Evolutionary conservation across 768 basidiomycete species (phyloP), one percentile per base, ranked within the genome.

Genomic region (Suillus weaverae): DNA sequence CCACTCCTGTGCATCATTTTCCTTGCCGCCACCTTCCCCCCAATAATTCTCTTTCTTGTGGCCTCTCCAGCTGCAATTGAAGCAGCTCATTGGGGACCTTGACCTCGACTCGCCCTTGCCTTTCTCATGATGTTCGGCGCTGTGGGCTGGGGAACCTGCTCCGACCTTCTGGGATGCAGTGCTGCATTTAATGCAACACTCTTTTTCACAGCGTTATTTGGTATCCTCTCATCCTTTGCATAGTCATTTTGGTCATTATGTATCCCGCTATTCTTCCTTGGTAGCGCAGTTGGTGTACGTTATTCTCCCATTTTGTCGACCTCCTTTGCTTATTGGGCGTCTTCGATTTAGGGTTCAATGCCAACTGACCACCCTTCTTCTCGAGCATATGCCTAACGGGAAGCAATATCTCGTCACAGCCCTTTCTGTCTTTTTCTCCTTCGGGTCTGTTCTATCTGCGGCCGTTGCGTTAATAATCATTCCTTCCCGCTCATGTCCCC

Each of bases 61-160:
- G n/a, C n/a, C n/a, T n/a, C n/a, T n/a, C n/a, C n/a, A n/a, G n/a
- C n/a, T n/a, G n/a, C n/a, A n/a, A n/a, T n/a, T n/a, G n/a, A n/a
- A n/a, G n/a, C n/a, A n/a, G n/a, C n/a, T n/a, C n/a, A n/a, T n/a
- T n/a, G n/a, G n/a, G n/a, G n/a, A n/a, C n/a, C n/a, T n/a, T n/a
- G n/a, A n/a, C n/a, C n/a, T n/a, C n/a, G n/a, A n/a, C n/a, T n/a
- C n/a, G n/a, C n/a, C n/a, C n/a, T n/a, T n/a, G n/a, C n/a, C n/a
- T n/a, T n/a, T n/a, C n/a, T n/a, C n/a, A 99, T 99, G 97, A 97
- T 98, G 95, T 73, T 97, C 60, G 94, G 96, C 2, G 91, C 93
- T 1, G 78, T 95, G 10, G 92, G 90, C 5, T 95, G 96, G 95
- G 96, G 96, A 63, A 89, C 92, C 30, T 95, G 92, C 67, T 96